phyloP scores from a whole-genome alignment of 2,329 filamentous ascomycete species.

The Xylariaceae sp. region DNA sequence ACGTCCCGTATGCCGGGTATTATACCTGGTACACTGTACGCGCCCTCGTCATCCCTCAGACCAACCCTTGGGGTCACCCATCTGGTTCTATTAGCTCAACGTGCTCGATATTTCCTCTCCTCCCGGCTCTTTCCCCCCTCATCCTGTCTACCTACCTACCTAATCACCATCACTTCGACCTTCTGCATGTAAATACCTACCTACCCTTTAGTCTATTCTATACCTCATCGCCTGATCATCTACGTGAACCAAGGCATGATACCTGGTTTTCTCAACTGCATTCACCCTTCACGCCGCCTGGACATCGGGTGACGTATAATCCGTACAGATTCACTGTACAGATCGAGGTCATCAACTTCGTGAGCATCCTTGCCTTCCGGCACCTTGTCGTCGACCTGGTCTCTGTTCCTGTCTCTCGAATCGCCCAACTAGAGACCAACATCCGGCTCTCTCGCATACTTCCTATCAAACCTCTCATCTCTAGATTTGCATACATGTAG shows the following conservation, averaged over 20 bases:
- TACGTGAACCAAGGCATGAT: constrained; percentile 3
- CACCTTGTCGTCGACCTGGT: not conserved
- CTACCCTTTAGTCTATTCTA: not conserved
- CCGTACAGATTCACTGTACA: too few relatives aligned
- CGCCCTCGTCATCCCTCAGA: not conserved
- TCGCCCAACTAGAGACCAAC: not conserved
- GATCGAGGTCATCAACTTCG: not conserved
- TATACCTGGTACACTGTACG: not conserved
- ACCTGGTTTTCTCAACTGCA: constrained; percentile 5
- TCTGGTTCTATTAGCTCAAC: not conserved
- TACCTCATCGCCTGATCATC: not conserved
- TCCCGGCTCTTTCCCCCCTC: not conserved
- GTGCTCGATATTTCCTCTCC: not conserved
- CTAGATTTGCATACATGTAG: not conserved
- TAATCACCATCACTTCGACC: not conserved
- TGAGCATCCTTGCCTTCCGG: not conserved
- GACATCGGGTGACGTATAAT: not conserved
- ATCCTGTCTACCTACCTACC: not conserved
- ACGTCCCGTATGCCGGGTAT: not conserved
- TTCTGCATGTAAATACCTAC: not conserved
- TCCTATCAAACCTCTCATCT: too few relatives aligned
- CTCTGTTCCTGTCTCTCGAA: not conserved
- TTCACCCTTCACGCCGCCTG: constrained; percentile 1
- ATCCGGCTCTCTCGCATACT: not conserved
- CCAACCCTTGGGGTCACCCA: not conserved